Percentiles rank a stretch among this genome's conserved stretches.
These are phyloP conservation scores for Pichia insulana DNA, from an alignment of 805 yeast genomes.

Conservation along the genomic window DNA sequence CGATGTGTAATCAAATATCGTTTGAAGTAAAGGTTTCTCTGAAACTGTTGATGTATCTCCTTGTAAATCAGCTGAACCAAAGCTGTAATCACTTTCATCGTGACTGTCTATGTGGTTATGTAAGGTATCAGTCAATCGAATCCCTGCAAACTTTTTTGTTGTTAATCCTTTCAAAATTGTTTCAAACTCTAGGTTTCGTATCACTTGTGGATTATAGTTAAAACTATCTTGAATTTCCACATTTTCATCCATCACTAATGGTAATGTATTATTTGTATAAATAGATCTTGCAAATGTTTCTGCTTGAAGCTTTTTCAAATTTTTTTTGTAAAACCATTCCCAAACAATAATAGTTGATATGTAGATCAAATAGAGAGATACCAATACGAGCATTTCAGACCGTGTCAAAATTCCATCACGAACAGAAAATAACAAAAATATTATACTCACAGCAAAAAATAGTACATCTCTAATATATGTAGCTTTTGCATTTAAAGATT, in stretches of 20 bases:
- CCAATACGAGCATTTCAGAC: conserved; percentile 47
- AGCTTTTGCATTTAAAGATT: conserved; percentile 27
- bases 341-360: conserved; percentile 41
- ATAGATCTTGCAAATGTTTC: conserved; percentile 22
- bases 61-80: not conserved
- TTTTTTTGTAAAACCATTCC: conserved; percentile 29
- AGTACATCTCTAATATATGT: conserved; percentile 54
- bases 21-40: conserved; percentile 4
- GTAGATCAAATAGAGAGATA: conserved; percentile 49
- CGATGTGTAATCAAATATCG: conserved; percentile 9
- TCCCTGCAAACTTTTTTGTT: conserved; percentile 13
- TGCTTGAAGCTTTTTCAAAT: conserved; percentile 12
- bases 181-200: conserved; percentile 23
- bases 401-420: conserved; percentile 43
- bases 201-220: conserved; percentile 22
- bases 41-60: conserved; percentile 5
- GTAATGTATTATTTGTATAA: conserved; percentile 19
- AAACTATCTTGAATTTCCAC: conserved; percentile 24
- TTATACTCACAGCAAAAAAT: conserved; percentile 47
- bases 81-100: not conserved
- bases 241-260: conserved; percentile 15
- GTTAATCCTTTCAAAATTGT: conserved; percentile 20
- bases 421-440: conserved; percentile 40
- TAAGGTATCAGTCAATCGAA: no score
- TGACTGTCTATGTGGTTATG: not conserved